Conservation (phyloP, 169 alveolate genomes). For the Eimeria tenella region DNA sequence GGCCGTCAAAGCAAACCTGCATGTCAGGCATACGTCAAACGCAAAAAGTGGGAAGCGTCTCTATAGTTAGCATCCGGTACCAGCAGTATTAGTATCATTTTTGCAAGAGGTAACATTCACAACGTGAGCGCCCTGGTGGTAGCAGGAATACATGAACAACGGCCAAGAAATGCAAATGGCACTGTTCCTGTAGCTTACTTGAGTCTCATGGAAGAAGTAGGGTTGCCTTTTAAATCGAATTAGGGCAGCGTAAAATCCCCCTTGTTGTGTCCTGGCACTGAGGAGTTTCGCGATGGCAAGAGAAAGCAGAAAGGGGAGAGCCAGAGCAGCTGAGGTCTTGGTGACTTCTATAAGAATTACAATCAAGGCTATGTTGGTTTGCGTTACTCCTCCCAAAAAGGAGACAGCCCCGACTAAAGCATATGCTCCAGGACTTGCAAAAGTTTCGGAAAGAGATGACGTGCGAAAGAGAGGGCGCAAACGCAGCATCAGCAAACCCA, state of each 20-base stretch:
- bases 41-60: neutral
- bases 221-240: conserved; percentile 12
- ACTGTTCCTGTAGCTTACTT: neutral
- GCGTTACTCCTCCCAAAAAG: conserved; percentile 79
- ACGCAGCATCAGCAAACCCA: conserved; percentile 74
- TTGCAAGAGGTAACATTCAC: neutral
- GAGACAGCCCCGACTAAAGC: conserved; percentile 82
- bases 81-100: neutral
- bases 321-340: conserved; percentile 68
- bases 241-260: conserved; percentile 22
- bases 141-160: neutral
- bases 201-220: conserved; percentile 29
- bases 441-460: neutral
- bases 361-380: conserved; percentile 76
- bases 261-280: conserved; percentile 59
- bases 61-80: neutral
- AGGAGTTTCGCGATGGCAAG: conserved; percentile 73
- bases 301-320: conserved; percentile 76
- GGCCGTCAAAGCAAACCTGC: conserved; percentile 56
- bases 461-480: conserved; percentile 7
- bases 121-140: neutral
- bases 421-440: conserved; percentile 73
- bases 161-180: neutral
- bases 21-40: neutral
- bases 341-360: conserved; percentile 76